Conservation (phyloP, 306 rosid species). For the Sicyos baderoa region DNA sequence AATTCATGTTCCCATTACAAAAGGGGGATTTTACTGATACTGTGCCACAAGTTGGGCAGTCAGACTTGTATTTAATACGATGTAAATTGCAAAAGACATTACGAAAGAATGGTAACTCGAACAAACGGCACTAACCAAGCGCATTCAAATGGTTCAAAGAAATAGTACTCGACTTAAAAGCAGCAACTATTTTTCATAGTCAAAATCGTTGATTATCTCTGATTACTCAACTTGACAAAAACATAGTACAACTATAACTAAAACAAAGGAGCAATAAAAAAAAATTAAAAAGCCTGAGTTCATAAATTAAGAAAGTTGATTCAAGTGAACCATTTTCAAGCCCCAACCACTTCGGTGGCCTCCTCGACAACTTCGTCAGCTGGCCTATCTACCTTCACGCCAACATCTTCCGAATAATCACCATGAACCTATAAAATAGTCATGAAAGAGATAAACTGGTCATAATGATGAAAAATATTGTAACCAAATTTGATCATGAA, state of each 20-base stretch:
- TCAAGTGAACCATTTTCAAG: constrained; percentile 29
- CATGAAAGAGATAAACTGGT: background rate
- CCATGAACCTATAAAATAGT: constrained; percentile 58
- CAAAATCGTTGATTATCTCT: constrained; percentile 18
- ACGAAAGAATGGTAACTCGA: too few relatives aligned
- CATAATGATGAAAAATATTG: background rate
- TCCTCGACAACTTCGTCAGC: constrained; percentile 52
- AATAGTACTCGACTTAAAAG: background rate
- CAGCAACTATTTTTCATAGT: constrained; percentile 11
- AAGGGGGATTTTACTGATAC: too few relatives aligned
- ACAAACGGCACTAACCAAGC: too few relatives aligned
- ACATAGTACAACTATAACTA: constrained; percentile 4
- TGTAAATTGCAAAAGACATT: too few relatives aligned
- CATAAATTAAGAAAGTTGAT: background rate
- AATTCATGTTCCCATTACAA: too few relatives aligned
- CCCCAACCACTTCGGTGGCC: constrained; percentile 55
- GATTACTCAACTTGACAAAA: constrained; percentile 9
- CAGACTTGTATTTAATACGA: too few relatives aligned
- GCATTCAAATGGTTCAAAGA: background rate
- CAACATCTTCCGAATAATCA: constrained; percentile 59
- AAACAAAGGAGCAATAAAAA: background rate
- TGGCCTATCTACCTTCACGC: constrained; percentile 77
- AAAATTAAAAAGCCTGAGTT: background rate
- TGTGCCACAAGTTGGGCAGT: too few relatives aligned
- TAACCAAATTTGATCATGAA: background rate